Conservation (phyloP, 2,329 filamentous ascomycete genomes). For the Claviceps arundinis region DNA sequence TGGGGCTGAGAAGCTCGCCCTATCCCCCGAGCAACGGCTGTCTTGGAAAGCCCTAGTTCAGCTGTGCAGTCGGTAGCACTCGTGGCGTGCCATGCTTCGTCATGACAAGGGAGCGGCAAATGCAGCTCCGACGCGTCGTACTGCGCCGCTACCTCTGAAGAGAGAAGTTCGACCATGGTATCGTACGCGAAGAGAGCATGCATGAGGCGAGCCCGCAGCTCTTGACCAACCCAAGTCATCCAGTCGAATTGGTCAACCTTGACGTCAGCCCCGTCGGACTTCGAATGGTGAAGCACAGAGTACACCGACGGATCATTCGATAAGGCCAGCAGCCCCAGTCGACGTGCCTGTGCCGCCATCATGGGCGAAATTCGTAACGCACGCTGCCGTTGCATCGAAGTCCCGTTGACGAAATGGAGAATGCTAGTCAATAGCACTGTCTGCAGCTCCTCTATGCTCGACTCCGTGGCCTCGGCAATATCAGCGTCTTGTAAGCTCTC, state of each 20-base stretch:
- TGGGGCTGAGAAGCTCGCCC: conserved; percentile 32
- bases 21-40: conserved; percentile 49
- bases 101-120: conserved; percentile 57
- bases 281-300: conserved; percentile 46
- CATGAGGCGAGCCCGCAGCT: conserved; percentile 52
- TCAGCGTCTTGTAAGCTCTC: conserved; percentile 10
- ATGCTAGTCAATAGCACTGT: conserved; percentile 49
- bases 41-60: conserved; percentile 51
- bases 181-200: conserved; percentile 53
- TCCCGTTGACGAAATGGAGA: conserved; percentile 58
- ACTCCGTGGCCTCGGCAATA: conserved; percentile 16
- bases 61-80: conserved; percentile 46
- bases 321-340: conserved; percentile 41
- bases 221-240: conserved; percentile 56
- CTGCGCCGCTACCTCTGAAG: conserved; percentile 48
- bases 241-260: conserved; percentile 31
- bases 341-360: conserved; percentile 43
- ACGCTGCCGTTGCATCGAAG: conserved; percentile 47
- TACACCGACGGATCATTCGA: conserved; percentile 26
- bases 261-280: conserved; percentile 32
- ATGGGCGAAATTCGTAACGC: conserved; percentile 45
- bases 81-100: conserved; percentile 59
- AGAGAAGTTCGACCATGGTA: conserved; percentile 53
- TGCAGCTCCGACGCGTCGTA: conserved; percentile 52
- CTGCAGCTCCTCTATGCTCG: conserved; percentile 53